A percentile compares a stretch with the other conserved stretches of the same genome.
Evolutionary conservation across 192 early-diverging fungal species (phyloP).

Genomic region (Coemansia sp.): DNA sequence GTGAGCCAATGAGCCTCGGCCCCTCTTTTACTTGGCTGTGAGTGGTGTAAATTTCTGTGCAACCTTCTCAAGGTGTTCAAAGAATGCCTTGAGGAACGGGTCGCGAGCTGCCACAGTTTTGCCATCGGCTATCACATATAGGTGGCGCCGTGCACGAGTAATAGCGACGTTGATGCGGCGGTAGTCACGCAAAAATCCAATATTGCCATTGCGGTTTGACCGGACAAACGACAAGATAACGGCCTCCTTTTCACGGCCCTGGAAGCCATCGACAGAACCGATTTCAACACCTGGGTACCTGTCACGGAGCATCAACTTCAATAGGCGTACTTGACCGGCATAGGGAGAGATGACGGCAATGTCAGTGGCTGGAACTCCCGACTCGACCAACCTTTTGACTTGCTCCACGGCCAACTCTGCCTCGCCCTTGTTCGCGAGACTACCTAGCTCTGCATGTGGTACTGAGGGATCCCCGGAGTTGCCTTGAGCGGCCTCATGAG

Average conservation of each 20-base stretch:
- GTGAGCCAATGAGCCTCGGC: neutral
- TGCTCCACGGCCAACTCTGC: slow-evolving; percentile 64
- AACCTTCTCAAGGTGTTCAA: neutral
- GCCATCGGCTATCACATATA: slow-evolving; percentile 7
- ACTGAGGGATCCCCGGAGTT: neutral
- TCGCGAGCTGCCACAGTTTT: neutral
- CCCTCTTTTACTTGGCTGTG: neutral
- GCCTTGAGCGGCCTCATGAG: neutral
- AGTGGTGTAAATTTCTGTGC: neutral
- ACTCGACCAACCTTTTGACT: slow-evolving; percentile 61
- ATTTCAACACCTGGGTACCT: slow-evolving; percentile 67
- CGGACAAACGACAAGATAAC: slow-evolving; percentile 81
- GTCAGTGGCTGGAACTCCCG: slow-evolving; percentile 62
- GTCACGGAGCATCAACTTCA: slow-evolving; percentile 54
- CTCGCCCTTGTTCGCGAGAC: slow-evolving; percentile 74
- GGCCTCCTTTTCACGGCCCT: slow-evolving; percentile 86
- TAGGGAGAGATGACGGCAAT: slow-evolving; percentile 88
- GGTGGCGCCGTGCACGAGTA: slow-evolving; percentile 45
- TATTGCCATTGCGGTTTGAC: slow-evolving; percentile 68
- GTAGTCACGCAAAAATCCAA: slow-evolving; percentile 81
- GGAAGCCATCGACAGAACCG: slow-evolving; percentile 85
- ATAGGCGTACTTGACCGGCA: slow-evolving; percentile 64
- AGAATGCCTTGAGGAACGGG: slow-evolving; percentile 1
- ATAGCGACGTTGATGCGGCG: slow-evolving; percentile 86
- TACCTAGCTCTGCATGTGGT: slow-evolving; percentile 30